Percentiles rank a stretch among this genome's conserved stretches.
Conservation (phyloP, 164 flowering plant species). For the Cinnamomum chago region DNA sequence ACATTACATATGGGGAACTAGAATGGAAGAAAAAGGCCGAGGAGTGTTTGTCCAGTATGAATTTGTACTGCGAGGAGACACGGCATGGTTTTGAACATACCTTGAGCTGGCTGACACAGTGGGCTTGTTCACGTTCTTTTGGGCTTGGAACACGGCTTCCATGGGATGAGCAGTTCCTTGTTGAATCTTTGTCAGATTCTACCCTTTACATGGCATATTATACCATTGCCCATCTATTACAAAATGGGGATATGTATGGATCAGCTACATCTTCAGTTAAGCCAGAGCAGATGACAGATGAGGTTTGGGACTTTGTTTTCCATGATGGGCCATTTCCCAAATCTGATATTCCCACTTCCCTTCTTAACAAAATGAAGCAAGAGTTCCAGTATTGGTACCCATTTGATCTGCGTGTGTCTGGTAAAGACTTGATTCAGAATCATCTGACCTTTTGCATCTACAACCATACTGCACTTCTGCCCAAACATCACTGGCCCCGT, state of each 20-base stretch:
- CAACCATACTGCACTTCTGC: constrained; percentile 77
- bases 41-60: constrained; percentile 63
- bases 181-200: constrained; percentile 91
- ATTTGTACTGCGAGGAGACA: constrained; percentile 65
- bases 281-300: constrained; percentile 81
- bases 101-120: constrained; percentile 69
- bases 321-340: constrained; percentile 53
- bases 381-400: constrained; percentile 98
- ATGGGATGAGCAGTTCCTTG: constrained; percentile 82
- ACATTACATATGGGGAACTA: constrained; percentile 71
- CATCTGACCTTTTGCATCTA: constrained; percentile 83
- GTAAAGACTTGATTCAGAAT: constrained; percentile 91
- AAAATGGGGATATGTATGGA: constrained; percentile 42
- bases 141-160: constrained; percentile 67
- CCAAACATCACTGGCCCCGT: constrained; percentile 70
- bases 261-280: constrained; percentile 50
- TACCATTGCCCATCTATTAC: constrained; percentile 72
- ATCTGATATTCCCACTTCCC: constrained; percentile 36
- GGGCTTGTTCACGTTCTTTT: constrained; percentile 59
- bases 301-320: constrained; percentile 80
- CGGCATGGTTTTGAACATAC: constrained; percentile 84
- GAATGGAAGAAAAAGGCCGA: constrained; percentile 71
- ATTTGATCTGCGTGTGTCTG: constrained; percentile 86
- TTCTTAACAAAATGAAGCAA: constrained; percentile 76
- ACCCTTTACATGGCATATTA: constrained; percentile 91